Percentiles rank a stretch among this genome's conserved stretches.
phyloP scores from a whole-genome alignment of 805 yeast species.

The Kuraishia borneana region DNA sequence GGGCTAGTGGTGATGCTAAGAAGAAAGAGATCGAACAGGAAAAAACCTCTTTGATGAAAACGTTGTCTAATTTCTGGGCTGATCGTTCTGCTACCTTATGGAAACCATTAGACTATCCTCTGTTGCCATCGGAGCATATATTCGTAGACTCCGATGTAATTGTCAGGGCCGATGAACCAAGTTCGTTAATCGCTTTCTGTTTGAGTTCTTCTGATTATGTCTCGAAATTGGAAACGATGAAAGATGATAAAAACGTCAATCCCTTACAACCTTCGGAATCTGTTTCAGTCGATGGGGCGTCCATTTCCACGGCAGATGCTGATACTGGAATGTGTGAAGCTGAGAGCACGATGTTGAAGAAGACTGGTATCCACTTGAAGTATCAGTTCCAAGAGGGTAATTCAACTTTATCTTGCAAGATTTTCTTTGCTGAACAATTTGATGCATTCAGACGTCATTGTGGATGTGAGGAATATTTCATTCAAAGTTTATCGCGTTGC shows the following conservation, averaged over 20 bases:
- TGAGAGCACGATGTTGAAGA: conserved; percentile 66
- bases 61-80: conserved; percentile 91
- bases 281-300: not conserved
- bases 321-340: conserved; percentile 24
- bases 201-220: conserved; percentile 75
- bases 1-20: conserved; percentile 6
- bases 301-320: conserved; percentile 7
- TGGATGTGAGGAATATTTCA: conserved; percentile 60
- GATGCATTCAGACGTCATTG: conserved; percentile 87
- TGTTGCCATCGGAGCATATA: conserved; percentile 72
- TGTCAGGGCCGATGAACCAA: conserved; percentile 93
- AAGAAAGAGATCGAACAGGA: conserved; percentile 36
- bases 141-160: conserved; percentile 91
- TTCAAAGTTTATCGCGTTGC: conserved; percentile 88
- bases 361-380: conserved; percentile 80
- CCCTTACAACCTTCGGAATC: not conserved
- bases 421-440: conserved; percentile 92
- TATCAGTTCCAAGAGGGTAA: conserved; percentile 85
- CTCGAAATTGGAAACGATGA: conserved; percentile 12
- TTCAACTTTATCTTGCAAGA: conserved; percentile 80
- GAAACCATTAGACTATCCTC: conserved; percentile 85
- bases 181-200: conserved; percentile 89
- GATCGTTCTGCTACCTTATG: conserved; percentile 92
- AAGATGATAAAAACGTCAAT: conserved; percentile 1
- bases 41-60: conserved; percentile 65